Conservation (phyloP, 805 yeast genomes). For the Helenozyma baotianmanensis region DNA sequence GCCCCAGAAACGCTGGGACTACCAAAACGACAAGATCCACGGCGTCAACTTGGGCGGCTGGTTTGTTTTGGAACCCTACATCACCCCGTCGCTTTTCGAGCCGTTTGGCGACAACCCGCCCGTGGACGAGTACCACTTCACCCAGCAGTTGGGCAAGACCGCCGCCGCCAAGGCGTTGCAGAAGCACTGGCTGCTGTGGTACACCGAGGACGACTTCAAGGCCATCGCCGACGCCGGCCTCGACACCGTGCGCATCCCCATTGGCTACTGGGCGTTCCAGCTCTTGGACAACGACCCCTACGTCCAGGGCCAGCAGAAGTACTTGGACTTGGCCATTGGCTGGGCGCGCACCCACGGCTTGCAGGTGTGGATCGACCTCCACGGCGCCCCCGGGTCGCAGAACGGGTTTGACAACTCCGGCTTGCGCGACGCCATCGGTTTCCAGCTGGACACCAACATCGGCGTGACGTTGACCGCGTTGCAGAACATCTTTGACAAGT, state of each 20-base stretch:
- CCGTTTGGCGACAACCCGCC: constrained; percentile 54
- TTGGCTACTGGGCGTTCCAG: constrained; percentile 92
- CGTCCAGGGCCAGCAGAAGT: constrained; percentile 72
- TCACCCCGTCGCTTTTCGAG: constrained; percentile 72
- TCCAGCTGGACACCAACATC: constrained; percentile 13
- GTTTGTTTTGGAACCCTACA: constrained; percentile 83
- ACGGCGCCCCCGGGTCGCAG: constrained; percentile 96
- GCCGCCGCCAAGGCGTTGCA: constrained; percentile 45
- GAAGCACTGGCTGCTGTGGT: constrained; percentile 76
- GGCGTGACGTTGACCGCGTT: constrained; percentile 52
- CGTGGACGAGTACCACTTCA: constrained; percentile 77
- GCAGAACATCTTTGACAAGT: constrained; percentile 51
- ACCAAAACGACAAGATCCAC: constrained; percentile 33
- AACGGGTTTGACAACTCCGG: constrained; percentile 97
- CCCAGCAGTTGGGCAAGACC: constrained; percentile 55
- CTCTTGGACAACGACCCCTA: constrained; percentile 69
- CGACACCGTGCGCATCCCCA: constrained; percentile 84
- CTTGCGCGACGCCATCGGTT: constrained; percentile 47
- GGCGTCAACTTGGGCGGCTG: constrained; percentile 91
- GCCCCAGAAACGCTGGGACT: constrained; percentile 25
- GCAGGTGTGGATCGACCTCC: constrained; percentile 87
- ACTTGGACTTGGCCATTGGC: constrained; percentile 68
- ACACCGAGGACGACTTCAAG: constrained; percentile 66
- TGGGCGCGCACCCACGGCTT: constrained; percentile 66
- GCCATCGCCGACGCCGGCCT: constrained; percentile 60